Percentiles rank a stretch among this genome's conserved stretches.
Evolutionary conservation across 2,329 filamentous ascomycete genomes (phyloP).

Genomic region (Alternaria metachromatica): DNA sequence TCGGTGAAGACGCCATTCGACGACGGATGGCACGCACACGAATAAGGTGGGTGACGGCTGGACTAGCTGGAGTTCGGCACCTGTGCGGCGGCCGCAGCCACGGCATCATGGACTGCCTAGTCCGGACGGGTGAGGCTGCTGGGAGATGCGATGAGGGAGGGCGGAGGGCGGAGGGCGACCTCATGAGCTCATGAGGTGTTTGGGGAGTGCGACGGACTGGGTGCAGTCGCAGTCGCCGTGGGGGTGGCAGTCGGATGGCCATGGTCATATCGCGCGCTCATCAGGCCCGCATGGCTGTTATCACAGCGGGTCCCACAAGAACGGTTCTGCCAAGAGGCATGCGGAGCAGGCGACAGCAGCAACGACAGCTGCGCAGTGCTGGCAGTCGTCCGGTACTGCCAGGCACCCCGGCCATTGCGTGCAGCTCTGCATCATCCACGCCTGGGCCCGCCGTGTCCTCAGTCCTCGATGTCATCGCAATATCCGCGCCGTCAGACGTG

Average conservation of each 20-base stretch:
- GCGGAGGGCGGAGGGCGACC: neutral
- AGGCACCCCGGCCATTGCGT: constrained; percentile 20
- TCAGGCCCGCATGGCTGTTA: constrained; percentile 41
- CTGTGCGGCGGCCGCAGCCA: constrained; percentile 4
- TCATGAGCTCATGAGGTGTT: neutral
- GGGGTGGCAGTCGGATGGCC: constrained; percentile 25
- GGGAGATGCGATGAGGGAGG: neutral
- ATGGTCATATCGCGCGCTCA: constrained; percentile 46
- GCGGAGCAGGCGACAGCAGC: constrained; percentile 33
- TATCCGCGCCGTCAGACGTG: constrained; percentile 25
- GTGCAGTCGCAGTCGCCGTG: constrained; percentile 15
- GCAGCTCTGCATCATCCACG: constrained; percentile 31
- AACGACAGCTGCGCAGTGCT: constrained; percentile 11
- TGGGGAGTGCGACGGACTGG: neutral
- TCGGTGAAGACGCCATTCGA: constrained; percentile 25
- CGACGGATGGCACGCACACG: constrained; percentile 4
- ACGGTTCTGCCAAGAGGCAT: constrained; percentile 39
- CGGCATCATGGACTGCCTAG: constrained; percentile 1
- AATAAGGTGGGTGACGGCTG: neutral
- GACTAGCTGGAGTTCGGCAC: constrained; percentile 1
- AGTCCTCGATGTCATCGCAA: constrained; percentile 37
- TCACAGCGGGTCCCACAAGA: constrained; percentile 35
- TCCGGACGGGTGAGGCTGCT: neutral
- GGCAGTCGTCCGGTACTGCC: constrained; percentile 6
- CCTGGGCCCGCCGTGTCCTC: constrained; percentile 19